A percentile compares a stretch with the other conserved stretches of the same genome.
These are phyloP conservation scores for Globisporangium abappressorium DNA, from an alignment of 352 stramenopile species.

Conservation along the genomic window DNA sequence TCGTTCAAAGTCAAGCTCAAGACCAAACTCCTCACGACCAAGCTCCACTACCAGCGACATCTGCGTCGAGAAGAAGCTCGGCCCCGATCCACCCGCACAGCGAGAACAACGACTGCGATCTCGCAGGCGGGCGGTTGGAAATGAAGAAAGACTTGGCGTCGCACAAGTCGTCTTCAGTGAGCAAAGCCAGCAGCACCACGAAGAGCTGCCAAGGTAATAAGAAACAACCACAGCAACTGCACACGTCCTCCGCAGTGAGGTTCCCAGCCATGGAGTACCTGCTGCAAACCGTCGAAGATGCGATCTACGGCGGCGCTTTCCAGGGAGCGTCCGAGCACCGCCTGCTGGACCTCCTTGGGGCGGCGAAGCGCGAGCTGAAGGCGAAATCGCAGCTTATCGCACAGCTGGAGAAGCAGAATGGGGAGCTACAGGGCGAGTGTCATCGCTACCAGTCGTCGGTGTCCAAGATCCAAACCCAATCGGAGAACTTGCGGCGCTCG, in stretches of 20 bases:
- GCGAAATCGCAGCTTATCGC: conserved; percentile 4
- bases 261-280: conserved; percentile 13
- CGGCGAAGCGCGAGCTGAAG: conserved; percentile 14
- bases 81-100: background rate
- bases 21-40: background rate
- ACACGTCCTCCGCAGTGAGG: background rate
- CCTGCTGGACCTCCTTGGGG: conserved; percentile 8
- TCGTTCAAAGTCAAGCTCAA: background rate
- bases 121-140: background rate
- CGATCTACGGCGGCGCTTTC: conserved; percentile 11
- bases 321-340: conserved; percentile 10
- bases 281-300: conserved; percentile 10
- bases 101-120: conserved; percentile 7
- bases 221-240: background rate
- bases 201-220: background rate
- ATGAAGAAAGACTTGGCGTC: background rate
- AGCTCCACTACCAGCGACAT: background rate
- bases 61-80: background rate
- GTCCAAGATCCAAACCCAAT: conserved; percentile 17
- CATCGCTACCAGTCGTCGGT: conserved; percentile 10
- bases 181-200: background rate
- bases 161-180: background rate
- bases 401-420: conserved; percentile 10
- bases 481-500: conserved; percentile 12
- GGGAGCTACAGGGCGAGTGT: conserved; percentile 7